Evolutionary conservation across 805 yeast species (phyloP), one percentile per base, ranked within the genome.

Genomic region (Saccharomycopsis oosterbeekiorum): DNA sequence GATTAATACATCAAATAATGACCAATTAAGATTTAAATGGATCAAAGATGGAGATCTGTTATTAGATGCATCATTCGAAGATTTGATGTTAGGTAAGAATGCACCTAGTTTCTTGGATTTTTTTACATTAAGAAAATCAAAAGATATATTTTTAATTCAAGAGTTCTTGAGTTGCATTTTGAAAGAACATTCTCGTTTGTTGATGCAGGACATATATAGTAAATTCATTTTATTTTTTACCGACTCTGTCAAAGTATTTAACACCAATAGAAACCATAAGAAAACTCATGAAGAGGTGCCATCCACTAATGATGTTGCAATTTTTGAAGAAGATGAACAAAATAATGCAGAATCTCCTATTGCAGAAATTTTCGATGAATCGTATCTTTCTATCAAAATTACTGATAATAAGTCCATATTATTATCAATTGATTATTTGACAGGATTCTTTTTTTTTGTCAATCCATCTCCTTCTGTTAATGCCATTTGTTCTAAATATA

Each of bases 401-500:
- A 59, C 58, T 34, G 56, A 50, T 54, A 40, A 59, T 14, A 64
- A 64, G 41, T 24, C 57, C 10, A 39, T 64, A 26, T 26, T 42
- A 14, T 60, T 39, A 17, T 59, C 64, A 2, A 59, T 64, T 17
- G 66, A 64, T 39, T 58, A 61, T 47, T 56, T 64, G 21, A 64
- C 64, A 11, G 66, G 66, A 12, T 50, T 34, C 41, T 51, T 36
- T 12, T 64, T 64, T 43, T 62, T 61, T 19, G 55, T 59, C 17
- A 61, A 61, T 55, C 66, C 66, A 10, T 57, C 61, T n/a, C 64
- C 66, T n/a, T 64, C 64, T n/a, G 55, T 64, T n/a, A 61, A 55
- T 39, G 55, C 61, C 12, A 59, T 64, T 26, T 56, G 59, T 47
- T 53, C 59, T 34, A 62, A 64, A 43, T 64, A 61, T 29, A 50